A percentile compares a stretch with the other conserved stretches of the same genome.
Conservation (phyloP, 768 basidiomycete species). For the Cubamyces sp. region DNA sequence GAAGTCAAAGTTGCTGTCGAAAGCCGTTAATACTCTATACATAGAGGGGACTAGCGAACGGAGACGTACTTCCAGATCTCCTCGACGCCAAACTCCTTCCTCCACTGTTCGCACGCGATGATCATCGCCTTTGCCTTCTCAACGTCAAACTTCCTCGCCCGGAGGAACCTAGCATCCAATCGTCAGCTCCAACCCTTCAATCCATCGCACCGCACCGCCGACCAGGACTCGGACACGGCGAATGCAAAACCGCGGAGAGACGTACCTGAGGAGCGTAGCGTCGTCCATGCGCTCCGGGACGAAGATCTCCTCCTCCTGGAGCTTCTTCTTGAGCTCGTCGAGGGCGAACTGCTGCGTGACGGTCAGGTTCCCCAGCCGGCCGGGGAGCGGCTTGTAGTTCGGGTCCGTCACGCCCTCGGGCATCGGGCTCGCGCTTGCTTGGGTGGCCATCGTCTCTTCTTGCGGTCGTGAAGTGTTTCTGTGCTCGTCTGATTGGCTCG, state of each 20-base stretch:
- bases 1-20: constrained; percentile 79
- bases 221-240: background rate
- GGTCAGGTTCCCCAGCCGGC: constrained; percentile 80
- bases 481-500: too few relatives aligned
- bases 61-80: constrained; percentile 64
- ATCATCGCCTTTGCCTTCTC: constrained; percentile 84
- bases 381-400: constrained; percentile 68
- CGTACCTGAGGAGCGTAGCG: constrained; percentile 66
- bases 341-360: constrained; percentile 64
- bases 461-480: background rate
- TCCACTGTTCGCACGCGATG: constrained; percentile 82
- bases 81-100: constrained; percentile 82
- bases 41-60: background rate
- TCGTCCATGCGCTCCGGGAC: constrained; percentile 72
- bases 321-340: constrained; percentile 66
- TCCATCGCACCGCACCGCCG: background rate
- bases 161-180: constrained; percentile 61
- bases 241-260: background rate
- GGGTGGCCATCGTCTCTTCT: constrained; percentile 7
- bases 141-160: constrained; percentile 93
- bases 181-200: background rate
- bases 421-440: constrained; percentile 56
- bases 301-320: constrained; percentile 62
- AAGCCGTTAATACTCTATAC: constrained; percentile 5
- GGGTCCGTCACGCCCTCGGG: constrained; percentile 65